phyloP scores from a whole-genome alignment of 2,329 filamentous ascomycete species.

The Colletotrichum paranaense region DNA sequence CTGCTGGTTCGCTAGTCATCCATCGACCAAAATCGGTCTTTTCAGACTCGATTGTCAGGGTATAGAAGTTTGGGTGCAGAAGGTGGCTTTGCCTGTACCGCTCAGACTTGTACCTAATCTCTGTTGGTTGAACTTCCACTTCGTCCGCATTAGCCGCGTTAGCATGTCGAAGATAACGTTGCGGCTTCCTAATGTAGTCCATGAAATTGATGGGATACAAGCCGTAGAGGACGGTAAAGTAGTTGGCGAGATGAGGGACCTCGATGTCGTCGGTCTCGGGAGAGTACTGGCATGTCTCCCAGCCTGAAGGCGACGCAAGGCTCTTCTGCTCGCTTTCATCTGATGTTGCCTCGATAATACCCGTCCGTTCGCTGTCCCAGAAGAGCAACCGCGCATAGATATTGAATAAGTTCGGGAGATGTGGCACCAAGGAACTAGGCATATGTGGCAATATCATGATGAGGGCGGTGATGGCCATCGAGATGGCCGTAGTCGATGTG shows the following conservation, averaged over 20 bases:
- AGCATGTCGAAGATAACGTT: constrained; percentile 80
- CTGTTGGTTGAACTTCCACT: constrained; percentile 80
- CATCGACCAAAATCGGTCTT: constrained; percentile 80
- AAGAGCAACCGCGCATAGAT: constrained; percentile 84
- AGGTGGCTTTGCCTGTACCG: constrained; percentile 78
- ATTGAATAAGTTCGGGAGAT: constrained; percentile 81
- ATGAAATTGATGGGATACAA: constrained; percentile 88
- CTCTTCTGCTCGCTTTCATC: constrained; percentile 51
- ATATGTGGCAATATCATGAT: constrained; percentile 88
- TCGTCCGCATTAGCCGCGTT: constrained; percentile 78
- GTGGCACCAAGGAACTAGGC: constrained; percentile 75
- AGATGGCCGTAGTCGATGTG: constrained; percentile 81
- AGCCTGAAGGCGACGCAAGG: constrained; percentile 53
- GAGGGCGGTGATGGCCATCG: constrained; percentile 77
- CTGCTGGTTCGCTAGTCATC: constrained; percentile 82
- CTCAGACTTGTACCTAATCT: constrained; percentile 82
- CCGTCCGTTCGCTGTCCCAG: constrained; percentile 72
- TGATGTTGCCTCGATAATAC: constrained; percentile 49
- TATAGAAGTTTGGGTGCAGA: constrained; percentile 87
- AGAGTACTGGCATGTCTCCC: constrained; percentile 74
- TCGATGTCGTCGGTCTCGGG: constrained; percentile 71
- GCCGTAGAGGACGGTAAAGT: constrained; percentile 86
- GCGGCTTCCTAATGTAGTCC: constrained; percentile 86
- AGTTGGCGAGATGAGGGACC: constrained; percentile 76
- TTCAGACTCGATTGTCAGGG: constrained; percentile 82